Evolutionary conservation across 345 rosid species (phyloP).

Genomic region (Erodium maritimum): DNA sequence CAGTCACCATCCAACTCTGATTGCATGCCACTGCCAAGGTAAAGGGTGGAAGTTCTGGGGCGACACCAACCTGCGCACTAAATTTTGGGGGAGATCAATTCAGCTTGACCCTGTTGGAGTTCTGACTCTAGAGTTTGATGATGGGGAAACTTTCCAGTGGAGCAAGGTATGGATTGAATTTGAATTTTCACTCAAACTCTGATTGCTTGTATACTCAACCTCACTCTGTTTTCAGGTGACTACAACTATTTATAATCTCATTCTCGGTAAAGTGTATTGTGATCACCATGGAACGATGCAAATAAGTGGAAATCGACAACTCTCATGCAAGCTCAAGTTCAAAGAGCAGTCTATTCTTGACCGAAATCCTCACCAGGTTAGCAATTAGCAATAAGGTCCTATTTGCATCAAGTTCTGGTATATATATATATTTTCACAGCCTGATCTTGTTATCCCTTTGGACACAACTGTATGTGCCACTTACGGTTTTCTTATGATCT

Average conservation of each 20-base stretch:
- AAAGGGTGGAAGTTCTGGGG: constrained; percentile 98
- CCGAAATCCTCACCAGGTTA: constrained; percentile 87
- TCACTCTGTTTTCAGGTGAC: constrained; percentile 49
- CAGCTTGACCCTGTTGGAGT: constrained; percentile 94
- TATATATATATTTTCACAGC: no score
- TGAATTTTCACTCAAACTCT: neutral
- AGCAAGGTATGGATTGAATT: constrained; percentile 54
- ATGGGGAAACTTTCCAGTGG: constrained; percentile 93
- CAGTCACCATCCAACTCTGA: constrained; percentile 93
- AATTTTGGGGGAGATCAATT: constrained; percentile 97
- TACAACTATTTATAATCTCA: constrained; percentile 79
- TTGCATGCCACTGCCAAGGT: constrained; percentile 97
- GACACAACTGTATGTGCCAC: no score
- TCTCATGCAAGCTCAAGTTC: constrained; percentile 87
- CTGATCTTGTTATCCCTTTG: no score
- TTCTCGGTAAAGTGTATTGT: constrained; percentile 78
- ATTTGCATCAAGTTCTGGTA: no score
- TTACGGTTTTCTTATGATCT: neutral
- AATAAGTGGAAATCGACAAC: constrained; percentile 60
- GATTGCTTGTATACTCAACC: no score
- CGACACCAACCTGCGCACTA: constrained; percentile 79
- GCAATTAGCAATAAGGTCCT: constrained; percentile 17
- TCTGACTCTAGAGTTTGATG: constrained; percentile 82
- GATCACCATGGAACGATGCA: constrained; percentile 93
- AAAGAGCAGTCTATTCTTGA: constrained; percentile 87